phyloP scores from a whole-genome alignment of 2,329 filamentous ascomycete genomes.

The Aspergillus fumigatiaffinis region DNA sequence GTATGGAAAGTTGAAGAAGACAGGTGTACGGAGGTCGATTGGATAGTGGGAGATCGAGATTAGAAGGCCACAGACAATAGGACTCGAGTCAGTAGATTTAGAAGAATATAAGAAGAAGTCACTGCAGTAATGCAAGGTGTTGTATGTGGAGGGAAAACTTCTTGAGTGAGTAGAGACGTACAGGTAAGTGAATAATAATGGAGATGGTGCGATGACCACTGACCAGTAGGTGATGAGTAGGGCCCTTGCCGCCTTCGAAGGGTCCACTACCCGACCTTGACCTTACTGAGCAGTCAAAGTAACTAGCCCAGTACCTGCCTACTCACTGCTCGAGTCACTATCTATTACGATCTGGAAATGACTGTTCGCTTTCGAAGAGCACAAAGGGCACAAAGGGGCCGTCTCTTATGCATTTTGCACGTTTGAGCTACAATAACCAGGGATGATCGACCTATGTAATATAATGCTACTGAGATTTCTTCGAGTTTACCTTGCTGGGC shows the following conservation, averaged over 20 bases:
- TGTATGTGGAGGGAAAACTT: background rate
- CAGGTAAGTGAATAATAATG: background rate
- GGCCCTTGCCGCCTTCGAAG: background rate
- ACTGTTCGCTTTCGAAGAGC: too few species aligned
- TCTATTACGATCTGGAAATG: too few species aligned
- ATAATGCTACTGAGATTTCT: background rate
- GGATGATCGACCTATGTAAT: too few species aligned
- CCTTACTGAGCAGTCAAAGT: background rate
- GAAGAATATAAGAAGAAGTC: background rate
- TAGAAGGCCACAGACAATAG: background rate
- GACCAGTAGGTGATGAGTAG: background rate
- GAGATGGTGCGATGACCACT: background rate
- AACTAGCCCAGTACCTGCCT: background rate
- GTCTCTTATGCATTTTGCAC: background rate
- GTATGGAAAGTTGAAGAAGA: background rate
- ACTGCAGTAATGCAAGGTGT: background rate
- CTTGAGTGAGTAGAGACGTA: background rate
- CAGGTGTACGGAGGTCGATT: background rate
- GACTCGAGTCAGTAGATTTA: background rate
- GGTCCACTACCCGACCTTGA: background rate
- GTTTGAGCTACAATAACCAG: background rate
- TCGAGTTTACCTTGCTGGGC: background rate
- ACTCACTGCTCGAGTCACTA: background rate
- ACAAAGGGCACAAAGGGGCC: background rate
- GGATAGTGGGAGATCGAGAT: background rate